Conservation (phyloP, 352 stramenopile genomes). For the Pythium plurisporium region DNA sequence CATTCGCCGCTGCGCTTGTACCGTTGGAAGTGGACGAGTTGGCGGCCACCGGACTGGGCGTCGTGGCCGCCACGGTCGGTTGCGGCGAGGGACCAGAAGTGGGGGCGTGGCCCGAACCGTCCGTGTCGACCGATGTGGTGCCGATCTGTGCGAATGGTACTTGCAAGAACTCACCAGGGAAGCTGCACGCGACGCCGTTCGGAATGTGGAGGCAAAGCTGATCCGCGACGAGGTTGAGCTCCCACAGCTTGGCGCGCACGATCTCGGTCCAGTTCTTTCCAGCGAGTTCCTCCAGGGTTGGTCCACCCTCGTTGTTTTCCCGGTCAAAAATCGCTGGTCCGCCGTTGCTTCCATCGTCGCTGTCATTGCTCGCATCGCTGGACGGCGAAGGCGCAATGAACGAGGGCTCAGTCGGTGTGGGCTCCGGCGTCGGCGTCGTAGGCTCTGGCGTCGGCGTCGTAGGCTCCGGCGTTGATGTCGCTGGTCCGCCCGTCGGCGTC, state of each 20-base stretch:
- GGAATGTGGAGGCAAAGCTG: conserved; percentile 18
- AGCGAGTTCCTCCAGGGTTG: not conserved
- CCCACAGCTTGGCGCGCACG: conserved; percentile 4
- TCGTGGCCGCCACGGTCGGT: not conserved
- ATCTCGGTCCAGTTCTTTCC: not conserved
- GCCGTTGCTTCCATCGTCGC: not conserved
- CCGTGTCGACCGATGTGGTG: not conserved
- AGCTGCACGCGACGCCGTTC: conserved; percentile 10
- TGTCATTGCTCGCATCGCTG: not conserved
- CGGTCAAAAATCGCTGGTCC: not conserved
- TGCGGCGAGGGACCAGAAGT: not conserved
- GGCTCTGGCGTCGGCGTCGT: not conserved
- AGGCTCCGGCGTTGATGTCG: not conserved
- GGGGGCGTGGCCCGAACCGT: not conserved
- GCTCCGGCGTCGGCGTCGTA: not conserved
- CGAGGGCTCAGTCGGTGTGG: too few species aligned
- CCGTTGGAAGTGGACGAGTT: conserved; percentile 1
- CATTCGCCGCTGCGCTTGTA: not conserved
- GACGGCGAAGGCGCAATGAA: too few species aligned
- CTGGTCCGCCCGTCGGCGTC: too few species aligned
- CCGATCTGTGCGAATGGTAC: conserved; percentile 6
- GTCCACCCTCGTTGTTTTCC: not conserved
- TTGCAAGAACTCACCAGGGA: not conserved
- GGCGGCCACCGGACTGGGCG: not conserved
- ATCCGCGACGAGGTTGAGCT: not conserved